These are phyloP conservation scores for Linderniella brevidens DNA, from an alignment of 257 asterid species.

Conservation along the genomic window DNA sequence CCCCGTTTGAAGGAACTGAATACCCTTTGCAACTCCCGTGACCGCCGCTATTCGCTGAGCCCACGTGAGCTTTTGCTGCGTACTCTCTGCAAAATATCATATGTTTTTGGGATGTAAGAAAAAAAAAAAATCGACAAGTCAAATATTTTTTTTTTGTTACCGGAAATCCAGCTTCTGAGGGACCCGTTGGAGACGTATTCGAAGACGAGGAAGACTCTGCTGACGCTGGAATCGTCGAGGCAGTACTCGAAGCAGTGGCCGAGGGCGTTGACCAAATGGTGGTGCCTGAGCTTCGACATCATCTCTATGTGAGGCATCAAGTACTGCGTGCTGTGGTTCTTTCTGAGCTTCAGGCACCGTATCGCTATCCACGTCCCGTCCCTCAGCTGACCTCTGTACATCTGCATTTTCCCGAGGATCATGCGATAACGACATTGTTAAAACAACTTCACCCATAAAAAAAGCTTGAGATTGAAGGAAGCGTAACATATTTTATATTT, in stretches of 20 bases:
- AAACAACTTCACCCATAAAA: neutral
- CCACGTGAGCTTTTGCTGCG: conserved; percentile 50
- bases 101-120: no score
- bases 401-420: conserved; percentile 23
- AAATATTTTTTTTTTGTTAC: conserved; percentile 13
- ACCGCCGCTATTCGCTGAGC: conserved; percentile 68
- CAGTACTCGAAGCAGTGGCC: conserved; percentile 91
- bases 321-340: conserved; percentile 36
- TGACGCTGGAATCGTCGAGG: conserved; percentile 69
- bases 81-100: conserved; percentile 14
- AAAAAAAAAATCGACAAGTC: neutral
- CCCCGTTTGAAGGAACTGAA: conserved; percentile 82
- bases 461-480: no score
- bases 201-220: conserved; percentile 66
- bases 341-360: conserved; percentile 52
- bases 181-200: conserved; percentile 74
- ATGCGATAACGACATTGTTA: conserved; percentile 2
- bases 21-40: conserved; percentile 83
- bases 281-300: conserved; percentile 72
- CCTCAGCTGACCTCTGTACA: conserved; percentile 59
- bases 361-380: conserved; percentile 56
- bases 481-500: no score
- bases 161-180: conserved; percentile 78
- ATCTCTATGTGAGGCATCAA: conserved; percentile 64
- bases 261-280: conserved; percentile 61